Evolutionary conservation across 306 rosid genomes (phyloP), one percentile per base, ranked within the genome.

Genomic region (Quercus alba): DNA sequence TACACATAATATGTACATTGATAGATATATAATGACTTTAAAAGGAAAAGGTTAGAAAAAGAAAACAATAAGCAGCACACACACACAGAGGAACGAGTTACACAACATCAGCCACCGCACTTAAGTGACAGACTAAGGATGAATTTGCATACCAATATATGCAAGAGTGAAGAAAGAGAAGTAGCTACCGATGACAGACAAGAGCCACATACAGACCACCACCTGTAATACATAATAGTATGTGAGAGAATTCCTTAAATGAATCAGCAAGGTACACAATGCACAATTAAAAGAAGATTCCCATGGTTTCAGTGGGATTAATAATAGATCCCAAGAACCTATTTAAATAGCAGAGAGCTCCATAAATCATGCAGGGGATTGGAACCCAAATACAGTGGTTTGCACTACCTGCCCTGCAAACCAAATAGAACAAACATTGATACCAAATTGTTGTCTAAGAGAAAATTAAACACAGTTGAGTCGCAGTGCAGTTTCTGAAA

Each of bases 101-200:
- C 59, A 56, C 13, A 31, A 31, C 79, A 56, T 7, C 3, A 61
- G 46, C 54, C 59, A 30, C 69, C 72, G 54, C 74, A 80, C 59
- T 78, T 56, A 21, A 56, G 46, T 64, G 70, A 86, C 58, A 81
- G 63, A 19, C 26, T 63, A 68, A 35, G 55, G 69, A 70, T 38
- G 77, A 52, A 64, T 26, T 55, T 8, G 35, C 88, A 72, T 91
- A 93, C 99, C 97, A 12, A 90, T 83, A 89, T 91, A 95, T 31
- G 96, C 89, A 0, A 95, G 89, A 5, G 98, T 91, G 82, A 89
- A 89, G 84, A 91, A 91, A 23, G 98, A 95, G 82, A 90, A 61
- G 76, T 82, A 58, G 86, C 93, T 83, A 67, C 97, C 99, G 23
- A 90, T 81, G 86, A 91, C 98, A 61, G 97, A 93, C 82, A 92